Evolutionary conservation across 2,329 filamentous ascomycete species (phyloP), one percentile per base, ranked within the genome.

Genomic region (Colletotrichum limetticola): DNA sequence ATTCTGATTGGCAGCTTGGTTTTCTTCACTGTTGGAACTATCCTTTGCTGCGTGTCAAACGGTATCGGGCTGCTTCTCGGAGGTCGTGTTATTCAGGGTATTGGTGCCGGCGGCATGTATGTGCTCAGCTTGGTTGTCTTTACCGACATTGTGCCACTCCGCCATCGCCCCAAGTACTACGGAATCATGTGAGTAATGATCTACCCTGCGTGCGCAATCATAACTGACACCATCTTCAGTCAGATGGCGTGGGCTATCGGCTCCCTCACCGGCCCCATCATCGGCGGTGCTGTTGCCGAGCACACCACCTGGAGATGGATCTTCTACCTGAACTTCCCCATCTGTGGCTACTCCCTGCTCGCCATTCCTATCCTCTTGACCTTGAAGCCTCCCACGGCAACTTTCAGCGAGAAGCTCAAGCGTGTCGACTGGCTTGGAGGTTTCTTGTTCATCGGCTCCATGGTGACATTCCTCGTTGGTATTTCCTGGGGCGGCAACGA

Each of bases 291-390:
- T 30, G 79, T 83, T 66, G 80, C 78, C 1, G 72, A 83, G 63
- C 76, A 77, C n/a, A 79, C 78, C 1, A 81, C 81, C 1, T 88
- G 86, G 86, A 78, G 83, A 9, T 88, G 84, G 84, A 81, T 83
- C 28, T 89, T 89, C 74, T 87, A 86, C 71, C 74, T 86, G 59
- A 86, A 85, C 79, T 81, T 86, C 46, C 85, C 85, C 16, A 82
- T 86, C 72, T 82, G 84, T 71, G 83, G 77, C 58, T 76, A 84
- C 30, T 80, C 84, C 2, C 77, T 87, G 4, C 66, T 85, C 30
- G 74, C 83, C 22, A 76, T 85, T 16, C 79, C 85, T 12, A 79
- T 83, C 58, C 80, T 89, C 4, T 80, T 85, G 53, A 85, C 86
- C 16, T 76, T 85, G 49, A 80, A 80, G 42, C 80, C 82, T 0